phyloP scores from a whole-genome alignment of 208 protist genomes.

The Wallacemonas sp. region DNA sequence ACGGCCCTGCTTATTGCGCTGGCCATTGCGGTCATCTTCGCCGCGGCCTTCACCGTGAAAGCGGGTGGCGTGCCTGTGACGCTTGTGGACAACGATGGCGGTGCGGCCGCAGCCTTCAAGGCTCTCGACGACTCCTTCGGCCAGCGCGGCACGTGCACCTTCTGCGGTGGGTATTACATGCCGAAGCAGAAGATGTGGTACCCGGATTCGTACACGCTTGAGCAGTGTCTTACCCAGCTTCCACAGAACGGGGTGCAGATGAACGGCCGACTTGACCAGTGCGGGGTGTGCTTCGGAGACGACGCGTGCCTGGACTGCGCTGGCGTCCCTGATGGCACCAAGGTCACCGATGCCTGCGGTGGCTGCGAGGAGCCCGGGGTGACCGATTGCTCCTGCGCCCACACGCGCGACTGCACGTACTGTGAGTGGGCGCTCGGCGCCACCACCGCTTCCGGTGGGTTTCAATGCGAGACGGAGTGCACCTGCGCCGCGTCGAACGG shows the following conservation, averaged over 20 bases:
- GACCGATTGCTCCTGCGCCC: conserved; percentile 23
- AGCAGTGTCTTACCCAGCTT: conserved; percentile 21
- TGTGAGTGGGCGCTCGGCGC: conserved; percentile 30
- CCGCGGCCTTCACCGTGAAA: conserved; percentile 23
- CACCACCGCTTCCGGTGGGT: not conserved
- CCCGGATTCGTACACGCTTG: too few relatives aligned
- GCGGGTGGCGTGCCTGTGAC: conserved; percentile 30
- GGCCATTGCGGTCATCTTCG: conserved; percentile 24
- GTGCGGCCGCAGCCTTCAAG: conserved; percentile 15
- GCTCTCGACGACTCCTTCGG: conserved; percentile 32
- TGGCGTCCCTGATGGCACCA: conserved; percentile 16
- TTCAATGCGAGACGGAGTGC: not conserved
- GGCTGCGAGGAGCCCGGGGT: conserved; percentile 22
- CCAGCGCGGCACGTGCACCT: conserved; percentile 39
- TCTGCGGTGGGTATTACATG: conserved; percentile 49
- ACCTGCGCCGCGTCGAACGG: not conserved
- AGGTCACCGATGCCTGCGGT: conserved; percentile 22
- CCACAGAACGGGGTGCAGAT: conserved; percentile 23
- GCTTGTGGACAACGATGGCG: conserved; percentile 19
- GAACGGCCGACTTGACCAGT: conserved; percentile 37
- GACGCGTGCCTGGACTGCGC: conserved; percentile 46
- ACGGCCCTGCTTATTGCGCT: conserved; percentile 26
- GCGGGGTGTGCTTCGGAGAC: conserved; percentile 40
- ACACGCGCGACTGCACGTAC: conserved; percentile 35
- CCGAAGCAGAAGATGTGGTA: too few relatives aligned